A percentile compares a stretch with the other conserved stretches of the same genome.
Conservation (phyloP, 164 flowering plant genomes). For the Cinnamomum chago region DNA sequence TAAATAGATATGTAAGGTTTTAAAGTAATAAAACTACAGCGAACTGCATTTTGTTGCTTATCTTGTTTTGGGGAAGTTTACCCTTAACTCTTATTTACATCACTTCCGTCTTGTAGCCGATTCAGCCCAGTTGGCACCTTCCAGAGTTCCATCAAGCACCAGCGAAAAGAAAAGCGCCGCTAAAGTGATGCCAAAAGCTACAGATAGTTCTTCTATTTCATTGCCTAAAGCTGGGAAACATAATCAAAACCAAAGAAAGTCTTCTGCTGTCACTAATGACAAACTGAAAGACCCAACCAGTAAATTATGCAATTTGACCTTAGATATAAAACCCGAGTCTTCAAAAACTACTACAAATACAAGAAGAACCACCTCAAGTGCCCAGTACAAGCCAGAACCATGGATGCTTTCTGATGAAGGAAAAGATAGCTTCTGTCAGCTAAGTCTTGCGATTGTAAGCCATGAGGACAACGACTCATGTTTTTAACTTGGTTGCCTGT, state of each 20-base stretch:
- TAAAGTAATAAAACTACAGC: too few species aligned
- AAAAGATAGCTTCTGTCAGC: constrained; percentile 47
- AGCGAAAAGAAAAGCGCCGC: constrained; percentile 16
- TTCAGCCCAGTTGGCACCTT: constrained; percentile 16
- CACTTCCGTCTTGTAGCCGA: constrained; percentile 20
- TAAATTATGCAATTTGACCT: constrained; percentile 27
- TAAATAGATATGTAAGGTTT: background rate
- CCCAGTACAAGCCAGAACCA: constrained; percentile 58
- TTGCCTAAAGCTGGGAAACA: constrained; percentile 21
- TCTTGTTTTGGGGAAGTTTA: background rate
- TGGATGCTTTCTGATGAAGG: constrained; percentile 72
- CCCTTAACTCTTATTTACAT: background rate
- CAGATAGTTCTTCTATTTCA: constrained; percentile 23
- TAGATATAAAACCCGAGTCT: constrained; percentile 32
- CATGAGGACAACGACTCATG: background rate
- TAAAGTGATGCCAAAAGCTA: constrained; percentile 18
- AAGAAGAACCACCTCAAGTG: constrained; percentile 23
- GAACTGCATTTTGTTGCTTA: background rate
- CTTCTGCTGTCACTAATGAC: constrained; percentile 22
- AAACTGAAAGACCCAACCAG: constrained; percentile 23
- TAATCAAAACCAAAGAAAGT: constrained; percentile 19
- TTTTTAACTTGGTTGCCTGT: background rate
- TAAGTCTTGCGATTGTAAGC: constrained; percentile 94
- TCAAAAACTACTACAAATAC: constrained; percentile 18
- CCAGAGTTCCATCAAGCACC: constrained; percentile 21